A percentile compares a stretch with the other conserved stretches of the same genome.
Conservation (phyloP, 495 filamentous ascomycete species). For the Hyaloscypha variabilis region DNA sequence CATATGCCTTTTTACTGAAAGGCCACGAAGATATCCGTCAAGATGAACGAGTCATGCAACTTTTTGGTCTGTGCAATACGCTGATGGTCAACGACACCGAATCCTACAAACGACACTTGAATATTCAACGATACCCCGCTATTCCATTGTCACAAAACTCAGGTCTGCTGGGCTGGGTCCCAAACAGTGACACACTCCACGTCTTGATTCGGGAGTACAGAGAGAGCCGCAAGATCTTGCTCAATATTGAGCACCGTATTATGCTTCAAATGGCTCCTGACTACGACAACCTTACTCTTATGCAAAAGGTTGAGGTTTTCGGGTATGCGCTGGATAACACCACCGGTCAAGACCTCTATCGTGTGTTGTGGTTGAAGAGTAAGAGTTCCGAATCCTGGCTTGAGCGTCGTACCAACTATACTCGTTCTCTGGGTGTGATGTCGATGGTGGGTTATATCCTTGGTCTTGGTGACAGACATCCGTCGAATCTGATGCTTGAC, state of each 20-base stretch:
- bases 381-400: slow-evolving; percentile 98
- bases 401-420: slow-evolving; percentile 95
- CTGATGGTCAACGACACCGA: slow-evolving; percentile 89
- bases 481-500: slow-evolving; percentile 96
- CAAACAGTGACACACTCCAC: slow-evolving; percentile 95
- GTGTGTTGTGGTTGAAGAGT: slow-evolving; percentile 97
- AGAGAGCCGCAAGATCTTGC: slow-evolving; percentile 91
- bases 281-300: slow-evolving; percentile 95
- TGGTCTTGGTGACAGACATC: slow-evolving; percentile 93
- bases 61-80: slow-evolving; percentile 96
- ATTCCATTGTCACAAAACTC: slow-evolving; percentile 96
- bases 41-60: slow-evolving; percentile 98
- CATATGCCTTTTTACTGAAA: slow-evolving; percentile 88
- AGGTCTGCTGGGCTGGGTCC: slow-evolving; percentile 95
- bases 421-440: slow-evolving; percentile 96
- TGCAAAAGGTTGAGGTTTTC: slow-evolving; percentile 99
- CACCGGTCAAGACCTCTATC: slow-evolving; percentile 96
- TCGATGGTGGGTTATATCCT: slow-evolving; percentile 99
- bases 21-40: slow-evolving; percentile 98
- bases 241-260: slow-evolving; percentile 98
- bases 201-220: slow-evolving; percentile 96
- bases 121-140: slow-evolving; percentile 91
- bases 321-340: slow-evolving; percentile 99
- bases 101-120: slow-evolving; percentile 93
- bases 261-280: slow-evolving; percentile 99